Evolutionary conservation across 768 basidiomycete genomes (phyloP), one percentile per base, ranked within the genome.

Genomic region (Trametes sanguinea): DNA sequence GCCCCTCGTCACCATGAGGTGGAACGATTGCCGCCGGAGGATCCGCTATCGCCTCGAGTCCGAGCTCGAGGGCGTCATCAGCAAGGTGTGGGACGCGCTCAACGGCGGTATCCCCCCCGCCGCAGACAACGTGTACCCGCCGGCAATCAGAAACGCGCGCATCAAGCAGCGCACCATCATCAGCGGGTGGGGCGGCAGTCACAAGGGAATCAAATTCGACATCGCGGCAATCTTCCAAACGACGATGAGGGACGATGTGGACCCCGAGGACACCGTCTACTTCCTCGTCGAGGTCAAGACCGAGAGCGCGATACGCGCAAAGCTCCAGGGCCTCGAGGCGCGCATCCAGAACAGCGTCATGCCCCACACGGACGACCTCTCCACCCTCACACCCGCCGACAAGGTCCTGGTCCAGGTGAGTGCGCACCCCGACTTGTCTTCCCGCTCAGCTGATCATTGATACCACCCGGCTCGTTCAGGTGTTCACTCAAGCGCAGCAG

Each of bases 341-440:
- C 30, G 48, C 48, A 50, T 50, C 48, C 22, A 50, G 10, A 13
- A 22, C 27, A 33, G 27, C 48, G 30, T 16, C 22, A 50, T 33
- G 30, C 48, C 48, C 17, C 48, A 50, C 11, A 13, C 10, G 35
- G 6, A 37, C 14, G 29, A 50, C 7, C 48, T 50, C 30, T 13
- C 29, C 30, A 16, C 7, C 27, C 48, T 50, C 48, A 50, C 8
- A 13, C 27, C 27, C 11, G 48, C 29, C 11, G 48, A 50, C 5
- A 22, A 50, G 48, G 30, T 50, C 27, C 48, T 50, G 27, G 48
- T 50, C 11, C 48, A 50, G 48, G 48, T 50, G 48, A 50, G 48
- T 37, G 35, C 35, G 35, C 35, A 37, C 35, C 35, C 35, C 35
- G 35, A 37, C 35, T 37, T 5, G 35, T 37, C 35, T 37, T 37